These are phyloP conservation scores for Trichoderma sp. DNA, from an alignment of 2,329 filamentous ascomycete genomes.

Conservation along the genomic window DNA sequence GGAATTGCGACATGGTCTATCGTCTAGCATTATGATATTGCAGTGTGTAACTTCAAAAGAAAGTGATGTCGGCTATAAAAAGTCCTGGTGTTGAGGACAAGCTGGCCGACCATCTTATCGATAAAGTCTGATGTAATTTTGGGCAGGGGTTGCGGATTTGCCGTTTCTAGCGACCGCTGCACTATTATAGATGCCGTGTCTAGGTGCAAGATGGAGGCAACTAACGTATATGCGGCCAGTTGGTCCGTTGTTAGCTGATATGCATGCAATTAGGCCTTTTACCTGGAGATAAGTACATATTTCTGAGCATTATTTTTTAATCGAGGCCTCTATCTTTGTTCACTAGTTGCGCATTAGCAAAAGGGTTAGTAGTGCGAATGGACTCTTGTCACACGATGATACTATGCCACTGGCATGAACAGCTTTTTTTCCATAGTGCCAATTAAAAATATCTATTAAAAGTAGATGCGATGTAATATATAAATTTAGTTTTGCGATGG, in stretches of 20 bases:
- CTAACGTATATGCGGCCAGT: neutral
- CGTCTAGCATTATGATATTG: conserved; percentile 18
- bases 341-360: too few species aligned
- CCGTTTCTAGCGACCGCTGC: neutral
- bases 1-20: conserved; percentile 26
- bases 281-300: neutral
- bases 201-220: neutral
- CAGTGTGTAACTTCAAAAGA: neutral
- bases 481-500: neutral
- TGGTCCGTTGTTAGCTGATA: neutral
- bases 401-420: neutral
- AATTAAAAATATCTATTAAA: neutral
- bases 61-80: neutral
- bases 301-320: neutral
- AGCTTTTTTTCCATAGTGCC: neutral
- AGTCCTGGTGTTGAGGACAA: conserved; percentile 23
- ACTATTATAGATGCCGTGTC: neutral
- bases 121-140: conserved; percentile 23
- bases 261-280: neutral
- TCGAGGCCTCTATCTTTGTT: neutral
- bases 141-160: conserved; percentile 1
- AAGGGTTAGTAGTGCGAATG: too few species aligned
- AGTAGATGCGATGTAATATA: neutral
- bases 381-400: too few species aligned
- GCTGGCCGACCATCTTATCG: conserved; percentile 26